Base-by-base conservation (phyloP, 371 early-diverging fungal genomes). In the Lichtheimia corymbifera region DNA sequence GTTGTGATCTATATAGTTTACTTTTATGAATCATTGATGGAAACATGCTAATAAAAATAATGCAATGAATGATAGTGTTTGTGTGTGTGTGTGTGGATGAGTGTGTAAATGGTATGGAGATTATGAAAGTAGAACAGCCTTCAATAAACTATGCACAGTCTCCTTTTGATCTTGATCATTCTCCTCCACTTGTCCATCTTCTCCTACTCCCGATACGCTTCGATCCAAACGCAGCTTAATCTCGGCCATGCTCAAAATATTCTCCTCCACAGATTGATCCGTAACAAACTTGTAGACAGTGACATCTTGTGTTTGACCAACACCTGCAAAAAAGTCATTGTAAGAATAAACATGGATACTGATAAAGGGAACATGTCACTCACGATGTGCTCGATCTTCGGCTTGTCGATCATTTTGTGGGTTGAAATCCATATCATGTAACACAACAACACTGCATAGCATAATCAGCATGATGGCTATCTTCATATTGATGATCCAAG, bases 351-450 rank as follows among this genome's bases (percentile, higher is more conserved):
- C 12, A 17, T 6, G 17, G 1, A 1, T 12, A 47, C 61, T 53
- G 12, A 56, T 0, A 55, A 55, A 24, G 30, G 18, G 41, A 7
- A 4, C 17, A 18, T 18, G 44, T 11, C 28, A 15, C 75, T 73
- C 75, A 79, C 90, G 87, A 70, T 94, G 96, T 1, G 93, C 94
- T 12, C 95, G 84, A 66, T 94, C 95, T 82, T 93, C 93, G 0
- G 96, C 97, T 77, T 98, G 98, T 30, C 88, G 84, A 72, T 97
- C 98, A 70, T 96, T 97, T 63, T 95, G 96, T 1, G 99, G 98
- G 67, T 97, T 98, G 72, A 91, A 95, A 59, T 97, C 99, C 50
- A 91, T 73, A 65, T 97, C 97, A 70, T 91, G 91, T 57, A 97
- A 75, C 43, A 98, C 86, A 14, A 98, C 96, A 13, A 90, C 86